Base-by-base conservation (phyloP, 139 green algal species). In the Raphidocelis subcapitata region DNA sequence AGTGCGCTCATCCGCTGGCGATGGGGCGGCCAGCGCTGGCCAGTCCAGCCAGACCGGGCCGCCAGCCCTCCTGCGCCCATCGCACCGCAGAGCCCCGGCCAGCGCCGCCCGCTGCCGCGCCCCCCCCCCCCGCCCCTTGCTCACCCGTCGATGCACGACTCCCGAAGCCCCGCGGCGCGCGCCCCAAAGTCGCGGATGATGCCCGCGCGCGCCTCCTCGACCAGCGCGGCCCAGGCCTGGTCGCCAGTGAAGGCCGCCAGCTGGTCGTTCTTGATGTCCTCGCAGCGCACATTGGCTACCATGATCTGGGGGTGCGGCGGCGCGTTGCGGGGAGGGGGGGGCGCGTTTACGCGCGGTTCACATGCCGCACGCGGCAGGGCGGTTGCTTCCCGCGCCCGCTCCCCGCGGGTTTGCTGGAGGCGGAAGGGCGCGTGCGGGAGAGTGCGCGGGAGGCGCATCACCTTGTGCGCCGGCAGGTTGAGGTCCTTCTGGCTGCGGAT, bases 391-490 rank as follows among this genome's bases (percentile, higher is more conserved):
- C n/a, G n/a, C n/a, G n/a, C n/a, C n/a, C n/a, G n/a, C n/a, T n/a
- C n/a, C n/a, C n/a, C n/a, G n/a, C n/a, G n/a, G n/a, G n/a, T n/a
- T n/a, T n/a, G n/a, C n/a, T n/a, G n/a, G n/a, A n/a, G n/a, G n/a
- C n/a, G n/a, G n/a, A n/a, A n/a, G n/a, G n/a, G n/a, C n/a, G n/a
- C n/a, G n/a, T n/a, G n/a, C n/a, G n/a, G n/a, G n/a, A n/a, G n/a
- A n/a, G n/a, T n/a, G n/a, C n/a, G n/a, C n/a, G n/a, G n/a, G n/a
- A n/a, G n/a, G n/a, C n/a, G n/a, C n/a, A n/a, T 32, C 72, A 94
- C 92, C 85, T 94, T 95, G 87, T 99, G 96, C 0, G 96, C 95
- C 1, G 96, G 96, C 37, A 99, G 84, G 74, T 99, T 95, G 62
- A 99, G 90, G 85, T 99, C 95, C 77, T 95, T 96, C 82, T 98